Percentiles rank a stretch among this genome's conserved stretches.
Evolutionary conservation across 1,284 basidiomycete species (phyloP).

Genomic region (Gomphus bonarii): DNA sequence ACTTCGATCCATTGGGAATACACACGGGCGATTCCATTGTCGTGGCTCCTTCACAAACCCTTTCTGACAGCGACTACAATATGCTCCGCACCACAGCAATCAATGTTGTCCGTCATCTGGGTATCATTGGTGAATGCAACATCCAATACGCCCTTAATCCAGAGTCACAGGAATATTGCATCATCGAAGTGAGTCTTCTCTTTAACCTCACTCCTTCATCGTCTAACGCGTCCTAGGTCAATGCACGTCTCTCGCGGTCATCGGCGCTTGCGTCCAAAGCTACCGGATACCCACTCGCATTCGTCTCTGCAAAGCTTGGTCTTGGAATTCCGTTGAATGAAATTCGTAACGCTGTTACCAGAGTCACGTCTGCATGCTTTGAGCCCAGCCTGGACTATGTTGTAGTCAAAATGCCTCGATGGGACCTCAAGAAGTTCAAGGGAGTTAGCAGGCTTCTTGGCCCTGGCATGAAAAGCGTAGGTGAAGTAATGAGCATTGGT

Average conservation of each 20-base stretch:
- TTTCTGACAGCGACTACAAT: slow-evolving; percentile 94
- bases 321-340: slow-evolving; percentile 95
- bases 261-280: slow-evolving; percentile 97
- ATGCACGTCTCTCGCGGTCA: slow-evolving; percentile 94
- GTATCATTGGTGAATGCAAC: slow-evolving; percentile 97
- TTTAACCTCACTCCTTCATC: too few species aligned
- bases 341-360: slow-evolving; percentile 96
- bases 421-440: slow-evolving; percentile 97
- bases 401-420: slow-evolving; percentile 96
- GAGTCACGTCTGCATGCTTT: slow-evolving; percentile 94
- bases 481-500: slow-evolving; percentile 98
- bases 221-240: slow-evolving; percentile 50
- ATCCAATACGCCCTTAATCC: slow-evolving; percentile 99
- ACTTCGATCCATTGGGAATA: slow-evolving; percentile 96
- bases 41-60: slow-evolving; percentile 92
- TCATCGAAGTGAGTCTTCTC: slow-evolving; percentile 70
- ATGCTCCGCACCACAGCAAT: slow-evolving; percentile 98
- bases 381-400: slow-evolving; percentile 96
- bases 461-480: slow-evolving; percentile 97
- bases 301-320: slow-evolving; percentile 96
- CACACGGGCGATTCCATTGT: slow-evolving; percentile 99
- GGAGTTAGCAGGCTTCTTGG: slow-evolving; percentile 81
- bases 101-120: slow-evolving; percentile 95
- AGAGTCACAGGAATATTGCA: slow-evolving; percentile 91
- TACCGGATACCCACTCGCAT: slow-evolving; percentile 98